Evolutionary conservation across 1,284 basidiomycete species (phyloP).

Genomic region (Abortiporus biennis): DNA sequence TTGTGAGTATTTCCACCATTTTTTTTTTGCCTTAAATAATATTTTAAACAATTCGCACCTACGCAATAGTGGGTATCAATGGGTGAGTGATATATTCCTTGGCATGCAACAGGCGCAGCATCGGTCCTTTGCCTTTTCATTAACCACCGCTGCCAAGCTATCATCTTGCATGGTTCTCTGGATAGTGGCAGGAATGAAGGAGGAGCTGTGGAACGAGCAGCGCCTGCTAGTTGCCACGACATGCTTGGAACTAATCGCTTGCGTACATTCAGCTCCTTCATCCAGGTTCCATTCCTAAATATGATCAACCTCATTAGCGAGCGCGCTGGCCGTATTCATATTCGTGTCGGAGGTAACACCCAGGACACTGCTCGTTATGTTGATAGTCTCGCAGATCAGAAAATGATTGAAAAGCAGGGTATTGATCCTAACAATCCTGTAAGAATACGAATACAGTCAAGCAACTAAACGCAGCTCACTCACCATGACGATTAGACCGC

Average conservation of each 20-base stretch:
- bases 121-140: too few species aligned
- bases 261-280: constrained; percentile 33
- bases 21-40: constrained; percentile 1
- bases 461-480: constrained; percentile 30
- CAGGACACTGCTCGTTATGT: constrained; percentile 54
- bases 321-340: constrained; percentile 46
- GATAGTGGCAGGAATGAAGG: too few species aligned
- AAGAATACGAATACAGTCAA: constrained; percentile 41
- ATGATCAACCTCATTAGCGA: constrained; percentile 54
- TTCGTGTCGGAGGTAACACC: constrained; percentile 70
- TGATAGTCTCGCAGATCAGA: constrained; percentile 34
- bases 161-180: too few species aligned
- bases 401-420: constrained; percentile 47
- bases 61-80: constrained; percentile 44
- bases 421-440: constrained; percentile 43
- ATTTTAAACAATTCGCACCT: background rate
- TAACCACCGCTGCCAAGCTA: too few species aligned
- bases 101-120: too few species aligned
- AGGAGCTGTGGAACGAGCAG: too few species aligned
- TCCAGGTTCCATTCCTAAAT: constrained; percentile 62
- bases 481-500: constrained; percentile 34
- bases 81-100: constrained; percentile 27
- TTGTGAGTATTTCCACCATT: constrained; percentile 33
- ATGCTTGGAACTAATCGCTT: background rate
- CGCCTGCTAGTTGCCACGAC: too few species aligned